These are phyloP conservation scores for Olyra latifolia DNA, from an alignment of 176 grass and related monocot species.

Conservation along the genomic window DNA sequence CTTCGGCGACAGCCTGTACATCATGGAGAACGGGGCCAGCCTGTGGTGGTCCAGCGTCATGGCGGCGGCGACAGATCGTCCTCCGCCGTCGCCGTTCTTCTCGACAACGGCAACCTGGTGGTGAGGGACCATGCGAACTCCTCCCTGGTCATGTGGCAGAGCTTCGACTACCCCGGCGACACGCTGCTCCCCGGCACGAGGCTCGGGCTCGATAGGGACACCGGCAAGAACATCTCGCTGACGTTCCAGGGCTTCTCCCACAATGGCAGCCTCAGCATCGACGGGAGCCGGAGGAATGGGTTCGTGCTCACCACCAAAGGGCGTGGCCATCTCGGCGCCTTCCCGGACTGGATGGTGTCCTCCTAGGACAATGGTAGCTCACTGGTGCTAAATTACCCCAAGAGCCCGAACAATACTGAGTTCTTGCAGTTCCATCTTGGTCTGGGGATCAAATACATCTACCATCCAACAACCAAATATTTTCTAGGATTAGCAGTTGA, in stretches of 20 bases:
- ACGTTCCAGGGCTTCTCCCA: constrained; percentile 5
- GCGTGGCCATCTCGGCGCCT: neutral
- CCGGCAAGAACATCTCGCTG: constrained; percentile 39
- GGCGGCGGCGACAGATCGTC: neutral
- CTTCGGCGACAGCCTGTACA: constrained; percentile 16
- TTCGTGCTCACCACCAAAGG: constrained; percentile 49
- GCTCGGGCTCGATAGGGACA: constrained; percentile 46
- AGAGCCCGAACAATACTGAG: neutral
- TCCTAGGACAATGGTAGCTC: constrained; percentile 21
- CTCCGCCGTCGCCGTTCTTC: constrained; percentile 15
- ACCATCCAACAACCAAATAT: too few relatives aligned
- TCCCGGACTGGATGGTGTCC: constrained; percentile 53
- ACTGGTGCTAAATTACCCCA: constrained; percentile 21
- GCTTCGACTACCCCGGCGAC: constrained; percentile 50
- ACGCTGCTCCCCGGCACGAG: constrained; percentile 46
- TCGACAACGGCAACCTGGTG: constrained; percentile 41
- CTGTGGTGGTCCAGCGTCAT: constrained; percentile 3
- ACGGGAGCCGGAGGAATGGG: constrained; percentile 17
- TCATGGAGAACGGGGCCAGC: constrained; percentile 10
- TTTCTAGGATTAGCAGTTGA: too few relatives aligned
- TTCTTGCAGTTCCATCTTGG: constrained; percentile 43
- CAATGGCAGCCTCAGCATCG: constrained; percentile 45
- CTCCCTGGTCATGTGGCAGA: constrained; percentile 43
- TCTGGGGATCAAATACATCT: too few relatives aligned
- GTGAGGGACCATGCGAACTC: constrained; percentile 28